Evolutionary conservation across 768 basidiomycete genomes (phyloP).

Genomic region (Roridomyces roridus): DNA sequence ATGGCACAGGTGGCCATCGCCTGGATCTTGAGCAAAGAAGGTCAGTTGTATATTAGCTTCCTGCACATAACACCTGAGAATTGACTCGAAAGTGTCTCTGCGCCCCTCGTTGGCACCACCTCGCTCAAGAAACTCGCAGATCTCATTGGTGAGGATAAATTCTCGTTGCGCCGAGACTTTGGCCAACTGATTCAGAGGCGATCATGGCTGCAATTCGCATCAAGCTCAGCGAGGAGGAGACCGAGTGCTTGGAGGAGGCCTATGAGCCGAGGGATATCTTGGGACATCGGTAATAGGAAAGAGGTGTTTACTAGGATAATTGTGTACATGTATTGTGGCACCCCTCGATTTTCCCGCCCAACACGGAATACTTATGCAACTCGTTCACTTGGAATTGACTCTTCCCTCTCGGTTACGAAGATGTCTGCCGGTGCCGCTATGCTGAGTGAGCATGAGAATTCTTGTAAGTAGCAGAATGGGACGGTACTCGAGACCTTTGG

Average conservation of each 20-base stretch:
- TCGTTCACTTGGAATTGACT: too few species aligned
- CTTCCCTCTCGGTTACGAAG: too few species aligned
- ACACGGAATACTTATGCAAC: too few species aligned
- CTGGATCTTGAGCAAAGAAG: conserved; percentile 53
- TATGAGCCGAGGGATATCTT: conserved; percentile 7
- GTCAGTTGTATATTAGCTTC: conserved; percentile 26
- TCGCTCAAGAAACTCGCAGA: conserved; percentile 58
- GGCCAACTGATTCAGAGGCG: too few species aligned
- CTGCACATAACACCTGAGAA: not conserved
- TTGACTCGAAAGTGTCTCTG: conserved; percentile 45
- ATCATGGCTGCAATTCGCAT: conserved; percentile 4
- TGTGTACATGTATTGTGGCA: too few species aligned
- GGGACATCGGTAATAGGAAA: not conserved
- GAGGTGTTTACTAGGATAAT: too few species aligned
- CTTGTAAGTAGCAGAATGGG: too few species aligned
- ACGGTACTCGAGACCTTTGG: too few species aligned
- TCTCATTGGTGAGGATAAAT: conserved; percentile 46
- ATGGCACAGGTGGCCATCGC: conserved; percentile 67
- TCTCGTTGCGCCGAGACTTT: too few species aligned
- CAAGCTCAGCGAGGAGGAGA: conserved; percentile 14
- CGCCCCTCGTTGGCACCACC: conserved; percentile 64
- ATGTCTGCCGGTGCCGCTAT: too few species aligned
- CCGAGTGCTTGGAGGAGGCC: conserved; percentile 10
- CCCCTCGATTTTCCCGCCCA: too few species aligned
- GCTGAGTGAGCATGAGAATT: too few species aligned